These are phyloP conservation scores for Kandelia obovata DNA, from an alignment of 345 rosid species.

Conservation along the genomic window DNA sequence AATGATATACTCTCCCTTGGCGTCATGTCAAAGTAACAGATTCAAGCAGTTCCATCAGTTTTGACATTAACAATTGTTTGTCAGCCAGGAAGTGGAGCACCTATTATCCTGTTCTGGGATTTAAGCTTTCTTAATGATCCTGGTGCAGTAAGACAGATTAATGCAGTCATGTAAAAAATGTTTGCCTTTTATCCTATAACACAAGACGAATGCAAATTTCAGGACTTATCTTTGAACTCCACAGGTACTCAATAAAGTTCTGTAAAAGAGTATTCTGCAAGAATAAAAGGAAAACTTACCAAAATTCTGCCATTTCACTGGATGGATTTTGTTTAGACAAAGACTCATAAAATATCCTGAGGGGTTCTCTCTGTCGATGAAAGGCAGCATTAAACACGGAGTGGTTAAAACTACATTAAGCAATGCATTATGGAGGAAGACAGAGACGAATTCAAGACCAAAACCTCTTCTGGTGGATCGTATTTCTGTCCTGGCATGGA, in stretches of 20 bases:
- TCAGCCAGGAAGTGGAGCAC: background rate
- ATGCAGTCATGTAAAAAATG: no score
- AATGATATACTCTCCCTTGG: background rate
- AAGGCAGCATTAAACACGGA: conserved; percentile 5
- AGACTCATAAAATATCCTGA: conserved; percentile 89
- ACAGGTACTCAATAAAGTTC: background rate
- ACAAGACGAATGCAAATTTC: background rate
- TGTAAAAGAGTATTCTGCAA: background rate
- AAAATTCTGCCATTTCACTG: conserved; percentile 95
- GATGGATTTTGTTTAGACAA: conserved; percentile 75
- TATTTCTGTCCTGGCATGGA: conserved; percentile 77
- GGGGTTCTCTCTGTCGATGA: conserved; percentile 75
- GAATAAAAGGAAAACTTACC: conserved; percentile 46
- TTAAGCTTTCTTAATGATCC: no score
- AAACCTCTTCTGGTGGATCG: conserved; percentile 93
- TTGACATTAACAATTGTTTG: background rate
- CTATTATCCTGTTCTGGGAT: no score
- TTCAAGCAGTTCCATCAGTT: background rate
- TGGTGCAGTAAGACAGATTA: no score
- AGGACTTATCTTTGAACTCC: conserved; percentile 1
- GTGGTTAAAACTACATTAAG: background rate
- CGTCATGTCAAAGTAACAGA: no score
- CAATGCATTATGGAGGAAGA: conserved; percentile 2
- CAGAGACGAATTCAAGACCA: conserved; percentile 6
- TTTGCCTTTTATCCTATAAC: no score